Evolutionary conservation across 352 stramenopile species (phyloP), one percentile per base, ranked within the genome.

Genomic region (Globisporangium alternatum): DNA sequence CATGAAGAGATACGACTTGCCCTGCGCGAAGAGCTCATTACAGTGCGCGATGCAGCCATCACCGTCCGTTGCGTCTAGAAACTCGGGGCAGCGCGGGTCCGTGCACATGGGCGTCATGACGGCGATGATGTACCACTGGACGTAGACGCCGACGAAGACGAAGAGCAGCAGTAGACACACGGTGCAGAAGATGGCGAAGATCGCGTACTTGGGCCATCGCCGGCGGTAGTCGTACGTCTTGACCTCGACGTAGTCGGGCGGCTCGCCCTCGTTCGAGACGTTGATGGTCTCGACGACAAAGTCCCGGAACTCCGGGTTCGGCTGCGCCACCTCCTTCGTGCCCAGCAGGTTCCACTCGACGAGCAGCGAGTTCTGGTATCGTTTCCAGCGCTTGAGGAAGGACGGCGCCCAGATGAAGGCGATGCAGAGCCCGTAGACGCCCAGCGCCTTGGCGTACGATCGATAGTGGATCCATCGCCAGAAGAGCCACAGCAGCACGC

Each of bases 71-170:
- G 60, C 53, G 45, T 75, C 65, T 12, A 85, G 63, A 56, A 71
- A 88, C 45, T 67, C 65, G 2, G 76, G 76, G 22, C 77, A 88
- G 8, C 79, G 77, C 9, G 79, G 79, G 54, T 88, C 74, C 17
- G 77, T 82, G 62, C 77, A 88, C 69, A 83, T 77, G 13, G 79
- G 79, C 31, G 79, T 88, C 79, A 88, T 88, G 31, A 88, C 77
- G 21, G 79, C 79, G 52, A 88, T 73, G 61, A 88, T 86, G 67
- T 88, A 88, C 79, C 79, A 88, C 64, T 88, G 79, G 41, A 82
- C 76, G 67, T 88, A 88, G 33, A 82, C 47, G 55, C 75, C 75
- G 39, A 88, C 77, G 49, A 88, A 78, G 8, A 80, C 53, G 63
- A 86, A 86, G 44, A 86, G 64, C 47, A 88, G 52, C 62, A 85